Evolutionary conservation across 2,329 filamentous ascomycete species (phyloP).

Genomic region (Xylariaceae sp.): DNA sequence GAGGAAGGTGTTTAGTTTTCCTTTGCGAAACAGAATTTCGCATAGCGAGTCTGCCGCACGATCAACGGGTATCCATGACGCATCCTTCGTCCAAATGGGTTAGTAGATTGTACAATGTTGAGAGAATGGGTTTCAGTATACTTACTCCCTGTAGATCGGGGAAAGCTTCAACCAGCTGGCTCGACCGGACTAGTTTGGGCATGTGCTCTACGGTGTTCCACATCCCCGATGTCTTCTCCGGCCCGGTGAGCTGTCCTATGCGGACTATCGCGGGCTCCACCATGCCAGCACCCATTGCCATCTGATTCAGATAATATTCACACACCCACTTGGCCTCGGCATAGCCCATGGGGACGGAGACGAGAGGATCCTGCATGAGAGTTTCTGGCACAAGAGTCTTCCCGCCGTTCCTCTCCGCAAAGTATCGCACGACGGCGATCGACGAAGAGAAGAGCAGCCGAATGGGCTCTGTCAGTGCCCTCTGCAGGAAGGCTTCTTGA

Average conservation of each 20-base stretch:
- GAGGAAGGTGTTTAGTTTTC: slow-evolving; percentile 9
- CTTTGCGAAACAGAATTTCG: slow-evolving; percentile 10
- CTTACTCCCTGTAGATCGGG: slow-evolving; percentile 6
- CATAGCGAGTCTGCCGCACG: slow-evolving; percentile 15
- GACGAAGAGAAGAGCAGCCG: slow-evolving; percentile 31
- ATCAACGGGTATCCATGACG: slow-evolving; percentile 22
- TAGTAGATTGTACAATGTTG: too few relatives aligned
- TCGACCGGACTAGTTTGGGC: slow-evolving; percentile 40
- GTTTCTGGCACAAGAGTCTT: slow-evolving; percentile 33
- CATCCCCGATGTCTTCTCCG: slow-evolving; percentile 33
- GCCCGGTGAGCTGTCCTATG: slow-evolving; percentile 43
- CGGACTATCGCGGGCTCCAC: slow-evolving; percentile 38
- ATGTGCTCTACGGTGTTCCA: slow-evolving; percentile 46
- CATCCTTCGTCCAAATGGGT: slow-evolving; percentile 14
- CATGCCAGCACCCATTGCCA: slow-evolving; percentile 29
- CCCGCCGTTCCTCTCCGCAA: background rate
- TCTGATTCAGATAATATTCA: slow-evolving; percentile 40
- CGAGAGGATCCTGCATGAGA: slow-evolving; percentile 29
- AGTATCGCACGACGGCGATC: slow-evolving; percentile 28
- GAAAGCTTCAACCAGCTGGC: slow-evolving; percentile 30
- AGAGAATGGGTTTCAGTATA: background rate
- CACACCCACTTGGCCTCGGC: slow-evolving; percentile 45
- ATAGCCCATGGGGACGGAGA: slow-evolving; percentile 38
- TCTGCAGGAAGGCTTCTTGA: background rate
- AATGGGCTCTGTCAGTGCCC: slow-evolving; percentile 1